These are phyloP conservation scores for Moniliophthora roreri DNA, from an alignment of 1,284 basidiomycete genomes.

Conservation along the genomic window DNA sequence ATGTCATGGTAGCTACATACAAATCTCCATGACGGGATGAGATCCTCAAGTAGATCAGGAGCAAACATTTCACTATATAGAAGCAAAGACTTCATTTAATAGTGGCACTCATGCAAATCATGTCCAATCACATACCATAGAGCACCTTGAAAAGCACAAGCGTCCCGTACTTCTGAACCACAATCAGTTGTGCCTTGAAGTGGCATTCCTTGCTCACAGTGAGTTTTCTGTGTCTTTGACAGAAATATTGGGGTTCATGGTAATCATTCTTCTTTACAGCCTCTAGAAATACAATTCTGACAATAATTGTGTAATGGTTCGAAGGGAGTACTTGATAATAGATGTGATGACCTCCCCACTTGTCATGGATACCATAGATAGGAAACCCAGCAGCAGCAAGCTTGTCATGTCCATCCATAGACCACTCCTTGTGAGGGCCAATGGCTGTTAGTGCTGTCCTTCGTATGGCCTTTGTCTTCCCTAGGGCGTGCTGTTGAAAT, in stretches of 20 bases:
- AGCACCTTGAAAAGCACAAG: slow-evolving; percentile 18
- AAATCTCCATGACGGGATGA: slow-evolving; percentile 14
- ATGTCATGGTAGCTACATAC: slow-evolving; percentile 22
- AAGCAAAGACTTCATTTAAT: not conserved
- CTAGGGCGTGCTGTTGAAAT: too few relatives aligned
- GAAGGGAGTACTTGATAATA: slow-evolving; percentile 21
- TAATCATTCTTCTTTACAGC: slow-evolving; percentile 12
- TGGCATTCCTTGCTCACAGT: slow-evolving; percentile 19
- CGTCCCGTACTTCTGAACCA: slow-evolving; percentile 17
- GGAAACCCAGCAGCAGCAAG: slow-evolving; percentile 19
- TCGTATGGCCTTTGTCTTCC: too few relatives aligned
- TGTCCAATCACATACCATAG: slow-evolving; percentile 15
- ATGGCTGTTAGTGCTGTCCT: slow-evolving; percentile 6
- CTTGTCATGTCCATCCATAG: slow-evolving; percentile 25
- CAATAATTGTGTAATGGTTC: slow-evolving; percentile 14
- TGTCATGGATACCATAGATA: slow-evolving; percentile 20
- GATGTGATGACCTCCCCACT: slow-evolving; percentile 13
- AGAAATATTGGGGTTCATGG: too few relatives aligned
- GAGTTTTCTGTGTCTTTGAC: too few relatives aligned
- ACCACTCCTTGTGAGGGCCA: slow-evolving; percentile 23
- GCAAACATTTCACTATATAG: slow-evolving; percentile 19
- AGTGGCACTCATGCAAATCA: not conserved
- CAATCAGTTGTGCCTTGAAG: slow-evolving; percentile 21
- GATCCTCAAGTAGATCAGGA: slow-evolving; percentile 7
- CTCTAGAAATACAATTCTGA: slow-evolving; percentile 20